Percentiles rank a stretch among this genome's conserved stretches.
phyloP scores from a whole-genome alignment of 1,284 basidiomycete species.

The Xerocomus minutiporus region DNA sequence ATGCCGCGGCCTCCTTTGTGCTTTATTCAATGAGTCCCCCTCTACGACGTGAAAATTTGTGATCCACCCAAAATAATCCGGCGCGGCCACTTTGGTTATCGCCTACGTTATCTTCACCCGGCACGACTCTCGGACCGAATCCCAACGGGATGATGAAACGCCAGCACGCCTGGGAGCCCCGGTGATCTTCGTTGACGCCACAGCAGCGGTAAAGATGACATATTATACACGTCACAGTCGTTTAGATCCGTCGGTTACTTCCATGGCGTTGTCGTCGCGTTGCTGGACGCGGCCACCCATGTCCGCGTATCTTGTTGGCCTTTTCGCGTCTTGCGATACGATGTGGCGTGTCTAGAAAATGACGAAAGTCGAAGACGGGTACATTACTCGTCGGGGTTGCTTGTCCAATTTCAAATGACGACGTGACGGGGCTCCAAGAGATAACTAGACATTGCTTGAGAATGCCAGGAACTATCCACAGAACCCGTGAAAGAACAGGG shows the following conservation, averaged over 20 bases:
- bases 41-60: neutral
- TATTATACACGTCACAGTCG: neutral
- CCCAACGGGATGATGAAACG: constrained; percentile 8
- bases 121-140: neutral
- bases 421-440: neutral
- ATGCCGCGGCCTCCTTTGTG: neutral
- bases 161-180: constrained; percentile 6
- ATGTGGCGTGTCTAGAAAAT: neutral
- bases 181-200: constrained; percentile 1
- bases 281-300: constrained; percentile 1
- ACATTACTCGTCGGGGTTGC: neutral
- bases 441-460: neutral
- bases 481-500: neutral
- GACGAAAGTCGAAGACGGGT: neutral
- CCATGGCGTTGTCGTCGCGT: neutral
- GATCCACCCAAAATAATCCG: neutral
- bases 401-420: neutral
- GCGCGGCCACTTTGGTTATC: neutral
- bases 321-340: neutral
- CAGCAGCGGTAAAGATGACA: neutral
- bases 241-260: constrained; percentile 1
- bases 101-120: neutral
- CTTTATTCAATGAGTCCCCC: constrained; percentile 1
- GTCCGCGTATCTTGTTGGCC: neutral
- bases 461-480: neutral